Base-by-base conservation (phyloP, 2,329 filamentous ascomycete species). In the Aspergillus intermedius region DNA sequence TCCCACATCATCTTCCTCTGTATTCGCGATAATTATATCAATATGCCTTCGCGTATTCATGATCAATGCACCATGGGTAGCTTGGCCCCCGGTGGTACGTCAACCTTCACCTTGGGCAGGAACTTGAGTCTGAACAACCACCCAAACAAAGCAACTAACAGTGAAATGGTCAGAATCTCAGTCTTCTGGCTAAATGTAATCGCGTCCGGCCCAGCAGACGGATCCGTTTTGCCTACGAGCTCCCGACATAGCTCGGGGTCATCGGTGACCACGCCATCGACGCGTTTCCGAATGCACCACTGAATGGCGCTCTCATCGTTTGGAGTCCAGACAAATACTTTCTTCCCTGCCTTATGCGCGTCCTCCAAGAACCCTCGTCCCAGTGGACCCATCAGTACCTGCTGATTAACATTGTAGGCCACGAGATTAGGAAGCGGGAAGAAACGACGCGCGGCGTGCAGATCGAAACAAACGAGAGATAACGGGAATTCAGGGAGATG, bases 211-310 rank as follows among this genome's bases (percentile, higher is more conserved):
- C 12, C 25, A 22, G 22, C 25, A 30, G 25, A 30, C 10, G 25
- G 12, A 7, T 15, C 22, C 10, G 25, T 25, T 13, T 22, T n/a
- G n/a, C 13, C 22, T 5, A 44, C 28, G 12, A 21, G 17, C 17
- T 44, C n/a, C n/a, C 42, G 42, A 17, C 22, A 25, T 6, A 34
- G 15, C 62, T 78, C 78, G 1, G 88, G 87, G 57, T 95, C 83
- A 62, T 96, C 91, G 0, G 90, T 95, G 46, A 95, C 83, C 4
- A 95, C 85, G 1, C 88, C 91, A 58, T 95, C 87, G 1, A 95
- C 72, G 3, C 68, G 65, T 39, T 79, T 71, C 23, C 75, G 68
- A 30, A 95, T 81, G 54, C 82, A 79, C 88, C 89, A 95, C 58
- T 82, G 78, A 91, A 97, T 96, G 69, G 82, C 80, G 44, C 77